Conservation (phyloP, 1,139 yeast species). For the Yamadazyma membranifaciens region DNA sequence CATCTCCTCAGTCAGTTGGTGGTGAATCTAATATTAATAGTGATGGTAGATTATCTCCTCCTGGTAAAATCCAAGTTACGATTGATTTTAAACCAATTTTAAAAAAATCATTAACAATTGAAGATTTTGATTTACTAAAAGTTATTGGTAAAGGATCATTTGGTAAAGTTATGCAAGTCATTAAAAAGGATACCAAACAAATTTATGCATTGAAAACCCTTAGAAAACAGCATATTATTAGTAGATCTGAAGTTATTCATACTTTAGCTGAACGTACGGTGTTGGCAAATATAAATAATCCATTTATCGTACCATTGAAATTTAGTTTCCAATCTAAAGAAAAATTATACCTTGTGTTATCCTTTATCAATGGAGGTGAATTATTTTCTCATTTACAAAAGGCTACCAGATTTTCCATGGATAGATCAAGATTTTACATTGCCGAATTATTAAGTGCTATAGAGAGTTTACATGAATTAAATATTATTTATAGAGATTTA, state of each 20-base stretch:
- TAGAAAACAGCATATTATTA: constrained; percentile 89
- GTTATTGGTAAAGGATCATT: constrained; percentile 98
- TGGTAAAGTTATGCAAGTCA: constrained; percentile 98
- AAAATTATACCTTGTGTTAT: constrained; percentile 82
- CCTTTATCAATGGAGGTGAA: constrained; percentile 97
- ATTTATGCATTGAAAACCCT: constrained; percentile 92
- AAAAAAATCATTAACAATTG: constrained; percentile 72
- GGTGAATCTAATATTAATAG: background rate
- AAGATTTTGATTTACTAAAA: constrained; percentile 87
- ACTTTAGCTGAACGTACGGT: constrained; percentile 96
- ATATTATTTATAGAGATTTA: constrained; percentile 90
- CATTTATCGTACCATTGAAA: constrained; percentile 97
- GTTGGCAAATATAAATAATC: constrained; percentile 86
- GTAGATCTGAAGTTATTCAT: constrained; percentile 93
- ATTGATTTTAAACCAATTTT: constrained; percentile 75
- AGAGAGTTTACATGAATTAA: constrained; percentile 85
- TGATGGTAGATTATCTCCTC: background rate
- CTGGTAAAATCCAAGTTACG: constrained; percentile 54
- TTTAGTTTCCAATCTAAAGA: constrained; percentile 96
- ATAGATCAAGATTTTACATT: constrained; percentile 87
- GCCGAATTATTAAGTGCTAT: constrained; percentile 92
- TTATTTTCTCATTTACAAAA: constrained; percentile 90
- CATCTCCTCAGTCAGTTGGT: constrained; percentile 3
- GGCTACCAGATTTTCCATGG: constrained; percentile 85
- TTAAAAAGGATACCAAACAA: constrained; percentile 90